Percentiles rank a stretch among this genome's conserved stretches.
Conservation (phyloP, 345 rosid species). For the Clarkia xantiana region DNA sequence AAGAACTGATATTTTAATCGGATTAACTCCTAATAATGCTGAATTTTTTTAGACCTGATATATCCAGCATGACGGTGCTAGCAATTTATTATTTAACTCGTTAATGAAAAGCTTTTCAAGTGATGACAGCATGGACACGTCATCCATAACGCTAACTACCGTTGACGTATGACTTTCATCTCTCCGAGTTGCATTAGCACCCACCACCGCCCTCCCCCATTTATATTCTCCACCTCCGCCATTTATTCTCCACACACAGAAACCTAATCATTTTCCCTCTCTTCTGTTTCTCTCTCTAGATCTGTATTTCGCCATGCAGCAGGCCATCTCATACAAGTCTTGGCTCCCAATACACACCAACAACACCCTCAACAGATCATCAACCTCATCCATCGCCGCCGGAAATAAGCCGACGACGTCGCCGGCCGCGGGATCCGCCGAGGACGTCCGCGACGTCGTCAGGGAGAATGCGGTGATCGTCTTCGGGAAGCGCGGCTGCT, state of each 20-base stretch:
- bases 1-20: too few species aligned
- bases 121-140: conserved; percentile 6
- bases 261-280: not conserved
- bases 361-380: not conserved
- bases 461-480: conserved; percentile 72
- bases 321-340: conserved; percentile 29
- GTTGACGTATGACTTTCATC: conserved; percentile 31
- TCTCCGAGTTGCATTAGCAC: conserved; percentile 1
- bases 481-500: conserved; percentile 62
- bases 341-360: conserved; percentile 16
- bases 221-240: not conserved
- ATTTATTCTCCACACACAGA: too few species aligned
- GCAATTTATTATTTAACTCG: not conserved
- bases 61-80: too few species aligned
- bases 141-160: conserved; percentile 14
- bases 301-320: conserved; percentile 17
- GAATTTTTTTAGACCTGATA: too few species aligned
- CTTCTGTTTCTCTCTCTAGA: not conserved
- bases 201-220: not conserved
- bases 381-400: not conserved
- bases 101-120: conserved; percentile 8
- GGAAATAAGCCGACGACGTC: not conserved
- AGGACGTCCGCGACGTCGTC: conserved; percentile 20
- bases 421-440: not conserved
- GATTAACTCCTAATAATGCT: too few species aligned